Conservation (phyloP, 2,329 filamentous ascomycete species). For the Verticillium dahliae region DNA sequence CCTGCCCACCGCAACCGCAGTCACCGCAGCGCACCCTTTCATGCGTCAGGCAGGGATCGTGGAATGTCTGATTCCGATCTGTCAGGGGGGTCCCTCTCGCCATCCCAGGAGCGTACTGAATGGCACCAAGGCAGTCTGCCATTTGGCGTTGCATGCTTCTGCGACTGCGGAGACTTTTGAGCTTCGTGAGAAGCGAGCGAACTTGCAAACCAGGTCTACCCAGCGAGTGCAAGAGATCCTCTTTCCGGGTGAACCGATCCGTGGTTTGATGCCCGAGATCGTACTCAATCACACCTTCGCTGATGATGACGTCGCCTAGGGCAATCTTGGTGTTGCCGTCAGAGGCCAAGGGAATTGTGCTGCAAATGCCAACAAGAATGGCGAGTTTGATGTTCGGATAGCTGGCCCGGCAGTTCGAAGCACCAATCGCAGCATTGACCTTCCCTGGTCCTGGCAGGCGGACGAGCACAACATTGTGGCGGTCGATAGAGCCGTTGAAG, state of each 20-base stretch:
- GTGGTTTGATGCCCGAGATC: constrained; percentile 19
- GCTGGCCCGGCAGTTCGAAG: constrained; percentile 6
- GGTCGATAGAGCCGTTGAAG: constrained; percentile 14
- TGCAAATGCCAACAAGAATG: constrained; percentile 20
- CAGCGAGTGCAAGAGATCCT: constrained; percentile 13
- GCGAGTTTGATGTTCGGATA: constrained; percentile 14
- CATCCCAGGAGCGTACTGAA: constrained; percentile 11
- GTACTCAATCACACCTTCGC: constrained; percentile 19
- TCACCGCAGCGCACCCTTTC: constrained; percentile 6
- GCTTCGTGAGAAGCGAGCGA: constrained; percentile 15
- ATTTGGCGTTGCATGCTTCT: constrained; percentile 4
- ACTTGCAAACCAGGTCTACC: constrained; percentile 15
- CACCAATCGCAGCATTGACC: constrained; percentile 13
- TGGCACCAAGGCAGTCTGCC: constrained; percentile 2
- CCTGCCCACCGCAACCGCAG: background rate
- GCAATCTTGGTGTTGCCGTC: constrained; percentile 9
- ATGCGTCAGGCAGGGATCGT: no score
- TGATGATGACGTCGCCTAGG: constrained; percentile 22
- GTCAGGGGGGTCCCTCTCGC: background rate
- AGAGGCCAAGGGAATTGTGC: constrained; percentile 11
- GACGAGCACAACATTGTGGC: constrained; percentile 21
- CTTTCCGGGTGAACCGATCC: constrained; percentile 14
- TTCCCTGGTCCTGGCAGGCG: constrained; percentile 21
- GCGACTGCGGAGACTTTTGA: constrained; percentile 11
- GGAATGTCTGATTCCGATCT: no score